Evolutionary conservation across 768 basidiomycete species (phyloP).

Genomic region (Solioccasus polychromus): DNA sequence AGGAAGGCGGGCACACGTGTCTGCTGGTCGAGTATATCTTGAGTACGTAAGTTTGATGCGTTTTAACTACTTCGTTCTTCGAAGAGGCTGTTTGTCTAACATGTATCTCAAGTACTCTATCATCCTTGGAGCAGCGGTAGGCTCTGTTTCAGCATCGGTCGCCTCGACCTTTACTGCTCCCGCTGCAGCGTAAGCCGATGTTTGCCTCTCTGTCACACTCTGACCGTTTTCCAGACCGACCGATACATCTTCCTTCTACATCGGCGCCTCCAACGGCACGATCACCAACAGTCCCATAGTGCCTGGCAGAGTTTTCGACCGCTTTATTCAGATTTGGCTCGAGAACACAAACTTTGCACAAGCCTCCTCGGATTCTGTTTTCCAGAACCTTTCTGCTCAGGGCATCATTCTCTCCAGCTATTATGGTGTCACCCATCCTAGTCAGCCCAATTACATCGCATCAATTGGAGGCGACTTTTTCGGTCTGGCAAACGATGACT

Average conservation of each 20-base stretch:
- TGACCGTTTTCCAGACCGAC: slow-evolving; percentile 14
- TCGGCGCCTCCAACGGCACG: slow-evolving; percentile 40
- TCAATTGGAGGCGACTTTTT: slow-evolving; percentile 50
- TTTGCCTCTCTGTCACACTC: slow-evolving; percentile 1
- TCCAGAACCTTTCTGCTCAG: slow-evolving; percentile 41
- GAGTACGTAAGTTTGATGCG: no score
- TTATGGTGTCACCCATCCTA: slow-evolving; percentile 51
- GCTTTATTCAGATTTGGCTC: slow-evolving; percentile 52
- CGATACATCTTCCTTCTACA: slow-evolving; percentile 35
- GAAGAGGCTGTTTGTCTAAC: no score
- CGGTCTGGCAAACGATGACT: slow-evolving; percentile 45
- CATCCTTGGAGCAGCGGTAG: slow-evolving; percentile 13
- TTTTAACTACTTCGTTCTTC: no score
- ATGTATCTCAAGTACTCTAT: no score
- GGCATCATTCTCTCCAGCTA: slow-evolving; percentile 48
- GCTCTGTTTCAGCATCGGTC: slow-evolving; percentile 13
- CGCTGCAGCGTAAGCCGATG: slow-evolving; percentile 15
- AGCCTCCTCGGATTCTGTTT: slow-evolving; percentile 25
- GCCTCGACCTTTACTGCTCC: slow-evolving; percentile 19
- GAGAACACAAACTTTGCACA: slow-evolving; percentile 53
- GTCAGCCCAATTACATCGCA: slow-evolving; percentile 56
- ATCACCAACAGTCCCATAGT: slow-evolving; percentile 36
- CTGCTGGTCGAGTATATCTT: no score
- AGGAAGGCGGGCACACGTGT: no score
- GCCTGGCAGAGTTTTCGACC: slow-evolving; percentile 40